These are phyloP conservation scores for Tolypocladium guangdongense DNA, from an alignment of 2,329 filamentous ascomycete genomes.

Conservation along the genomic window DNA sequence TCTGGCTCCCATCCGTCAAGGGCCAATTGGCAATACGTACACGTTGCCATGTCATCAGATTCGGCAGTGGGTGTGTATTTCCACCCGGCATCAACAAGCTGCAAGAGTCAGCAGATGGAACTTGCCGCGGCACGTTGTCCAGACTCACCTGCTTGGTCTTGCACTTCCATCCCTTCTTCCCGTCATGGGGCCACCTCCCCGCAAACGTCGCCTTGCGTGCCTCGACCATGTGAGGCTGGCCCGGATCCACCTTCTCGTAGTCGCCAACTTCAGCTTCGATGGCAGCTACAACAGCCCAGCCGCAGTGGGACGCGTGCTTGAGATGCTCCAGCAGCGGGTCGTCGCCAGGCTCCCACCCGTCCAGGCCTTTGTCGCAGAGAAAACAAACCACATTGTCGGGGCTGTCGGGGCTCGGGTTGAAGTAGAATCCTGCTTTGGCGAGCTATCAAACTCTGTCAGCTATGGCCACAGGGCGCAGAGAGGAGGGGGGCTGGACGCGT, in stretches of 20 bases:
- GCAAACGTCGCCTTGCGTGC: constrained; percentile 77
- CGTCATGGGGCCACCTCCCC: constrained; percentile 81
- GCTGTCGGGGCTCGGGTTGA: constrained; percentile 60
- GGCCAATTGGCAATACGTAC: constrained; percentile 79
- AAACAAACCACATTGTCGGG: constrained; percentile 89
- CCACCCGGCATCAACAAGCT: constrained; percentile 90
- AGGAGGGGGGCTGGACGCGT: constrained; percentile 4
- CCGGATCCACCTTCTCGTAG: constrained; percentile 62
- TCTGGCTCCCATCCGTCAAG: constrained; percentile 91
- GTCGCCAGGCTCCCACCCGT: constrained; percentile 86
- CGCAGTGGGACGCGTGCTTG: constrained; percentile 70
- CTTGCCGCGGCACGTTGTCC: not conserved
- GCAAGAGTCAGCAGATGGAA: constrained; percentile 4
- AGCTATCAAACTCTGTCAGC: constrained; percentile 45
- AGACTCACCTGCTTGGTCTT: constrained; percentile 68
- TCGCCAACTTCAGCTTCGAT: constrained; percentile 52
- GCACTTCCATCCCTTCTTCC: constrained; percentile 79
- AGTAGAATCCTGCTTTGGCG: constrained; percentile 86
- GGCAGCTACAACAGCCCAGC: constrained; percentile 68
- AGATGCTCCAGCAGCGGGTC: constrained; percentile 77
- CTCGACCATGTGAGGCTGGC: constrained; percentile 56
- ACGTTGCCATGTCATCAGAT: constrained; percentile 81
- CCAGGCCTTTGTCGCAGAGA: constrained; percentile 70
- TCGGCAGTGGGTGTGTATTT: constrained; percentile 79
- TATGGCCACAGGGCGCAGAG: not conserved